phyloP scores from a whole-genome alignment of 441 rosid species.

The Gossypium laxum region DNA sequence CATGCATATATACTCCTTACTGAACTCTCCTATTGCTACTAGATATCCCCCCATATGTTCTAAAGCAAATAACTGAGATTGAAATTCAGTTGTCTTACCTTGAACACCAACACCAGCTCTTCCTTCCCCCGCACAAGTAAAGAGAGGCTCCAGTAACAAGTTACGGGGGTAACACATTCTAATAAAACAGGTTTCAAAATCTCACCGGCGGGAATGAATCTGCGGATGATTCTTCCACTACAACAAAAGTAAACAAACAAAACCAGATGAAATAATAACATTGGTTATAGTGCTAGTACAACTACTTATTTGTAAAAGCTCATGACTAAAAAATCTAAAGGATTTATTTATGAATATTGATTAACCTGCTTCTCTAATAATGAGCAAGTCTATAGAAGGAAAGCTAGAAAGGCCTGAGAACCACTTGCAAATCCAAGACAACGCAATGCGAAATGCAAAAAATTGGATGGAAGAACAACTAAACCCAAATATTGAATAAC shows the following conservation, averaged over 20 bases:
- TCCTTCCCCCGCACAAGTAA: conserved; percentile 54
- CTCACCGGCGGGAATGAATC: conserved; percentile 57
- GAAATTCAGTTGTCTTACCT: conserved; percentile 31
- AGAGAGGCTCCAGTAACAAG: conserved; percentile 81
- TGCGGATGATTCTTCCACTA: conserved; percentile 54
- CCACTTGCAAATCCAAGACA: conserved; percentile 5
- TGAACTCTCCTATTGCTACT: not conserved
- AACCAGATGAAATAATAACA: not conserved
- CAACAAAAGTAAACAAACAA: conserved; percentile 8
- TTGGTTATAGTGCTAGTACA: not conserved
- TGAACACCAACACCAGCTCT: conserved; percentile 53
- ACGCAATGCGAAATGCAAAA: not conserved
- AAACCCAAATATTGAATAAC: not conserved
- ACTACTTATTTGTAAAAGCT: not conserved
- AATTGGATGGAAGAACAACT: not conserved
- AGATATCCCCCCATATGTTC: not conserved
- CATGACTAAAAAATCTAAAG: not conserved
- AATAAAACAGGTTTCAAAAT: conserved; percentile 56
- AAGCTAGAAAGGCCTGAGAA: not conserved
- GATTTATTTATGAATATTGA: not conserved
- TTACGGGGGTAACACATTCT: conserved; percentile 66
- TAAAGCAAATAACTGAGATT: not conserved
- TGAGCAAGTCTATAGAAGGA: not conserved
- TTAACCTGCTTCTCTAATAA: not conserved
- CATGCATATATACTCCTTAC: not conserved